Evolutionary conservation across 495 filamentous ascomycete genomes (phyloP), one percentile per base, ranked within the genome.

Genomic region (Cryomyces minteri): DNA sequence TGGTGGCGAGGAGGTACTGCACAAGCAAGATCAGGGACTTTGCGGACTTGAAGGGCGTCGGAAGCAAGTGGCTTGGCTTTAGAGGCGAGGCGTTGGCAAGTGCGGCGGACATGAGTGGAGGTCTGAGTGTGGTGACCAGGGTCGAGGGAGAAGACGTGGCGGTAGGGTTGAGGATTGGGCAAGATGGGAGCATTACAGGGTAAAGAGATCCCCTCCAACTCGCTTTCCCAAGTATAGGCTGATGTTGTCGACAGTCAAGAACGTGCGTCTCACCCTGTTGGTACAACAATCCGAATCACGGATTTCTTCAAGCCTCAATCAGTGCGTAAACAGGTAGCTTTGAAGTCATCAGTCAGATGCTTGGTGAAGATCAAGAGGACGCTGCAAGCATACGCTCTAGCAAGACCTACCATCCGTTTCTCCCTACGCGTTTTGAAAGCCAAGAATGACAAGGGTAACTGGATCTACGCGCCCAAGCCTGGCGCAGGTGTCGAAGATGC

Each of bases 31-130:
- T 95, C 52, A 69, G 66, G 18, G 70, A 67, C 18, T 67, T 84
- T 34, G 70, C 78, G 0, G 87, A 96, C 43, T 66, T 94, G n/a
- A 69, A 57, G 40, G 63, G 53, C 10, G 53, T 83, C 4, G 82
- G 76, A 12, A 76, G 78, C 0, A 69, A 61, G n/a, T 80, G 69
- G 2, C 64, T 94, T 34, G 90, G 90, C 0, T 98, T 98, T 55
- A 70, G 90, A 42, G 90, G 90, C 7, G 77, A 88, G 57, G 87
- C 90, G 7, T 61, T 96, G 42, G 84, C 87, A 0, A 88, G 82
- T 57, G 72, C 73, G 30, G 80, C 76, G 12, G 74, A 84, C 46
- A 57, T 93, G 50, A 81, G 70, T 10, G 69, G 76, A 5, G 50
- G 63, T 3, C 49, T 95, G 43, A 67, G 62, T 1, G 62, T 95